Conservation (phyloP, 768 basidiomycete genomes). For the Tubosaeta sp. region DNA sequence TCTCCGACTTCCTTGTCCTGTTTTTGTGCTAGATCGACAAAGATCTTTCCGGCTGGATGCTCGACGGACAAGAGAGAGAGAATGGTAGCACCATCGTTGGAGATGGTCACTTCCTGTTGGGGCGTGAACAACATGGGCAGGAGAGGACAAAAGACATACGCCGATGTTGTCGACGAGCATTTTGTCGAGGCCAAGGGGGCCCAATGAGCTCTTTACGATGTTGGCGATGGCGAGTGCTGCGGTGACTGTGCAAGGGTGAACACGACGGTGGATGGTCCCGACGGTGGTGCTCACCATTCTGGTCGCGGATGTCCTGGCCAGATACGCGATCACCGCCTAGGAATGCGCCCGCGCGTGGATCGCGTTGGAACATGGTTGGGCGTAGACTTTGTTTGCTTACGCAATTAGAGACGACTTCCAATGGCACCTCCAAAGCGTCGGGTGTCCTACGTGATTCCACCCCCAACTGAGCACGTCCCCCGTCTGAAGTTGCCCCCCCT, state of each 20-base stretch:
- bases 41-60: constrained; percentile 95
- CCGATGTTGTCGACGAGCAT: constrained; percentile 99
- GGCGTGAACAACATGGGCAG: constrained; percentile 7
- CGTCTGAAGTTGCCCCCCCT: constrained; percentile 68
- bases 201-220: constrained; percentile 93
- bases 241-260: constrained; percentile 53
- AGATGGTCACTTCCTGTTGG: constrained; percentile 93
- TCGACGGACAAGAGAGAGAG: constrained; percentile 90
- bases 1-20: constrained; percentile 99
- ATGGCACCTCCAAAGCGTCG: constrained; percentile 55
- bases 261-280: not conserved
- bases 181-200: constrained; percentile 92
- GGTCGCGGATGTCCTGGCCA: constrained; percentile 94
- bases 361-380: constrained; percentile 75
- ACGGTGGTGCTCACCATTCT: constrained; percentile 67
- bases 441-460: constrained; percentile 85
- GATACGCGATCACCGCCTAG: constrained; percentile 91
- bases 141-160: constrained; percentile 41
- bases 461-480: constrained; percentile 58
- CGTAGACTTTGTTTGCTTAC: constrained; percentile 15
- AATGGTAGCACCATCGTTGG: constrained; percentile 99
- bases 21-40: constrained; percentile 97
- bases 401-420: constrained; percentile 10
- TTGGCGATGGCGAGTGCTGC: constrained; percentile 97
- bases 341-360: constrained; percentile 88